These are phyloP conservation scores for Cutaneotrichosporon sp. DNA, from an alignment of 1,284 basidiomycete genomes.

Conservation along the genomic window DNA sequence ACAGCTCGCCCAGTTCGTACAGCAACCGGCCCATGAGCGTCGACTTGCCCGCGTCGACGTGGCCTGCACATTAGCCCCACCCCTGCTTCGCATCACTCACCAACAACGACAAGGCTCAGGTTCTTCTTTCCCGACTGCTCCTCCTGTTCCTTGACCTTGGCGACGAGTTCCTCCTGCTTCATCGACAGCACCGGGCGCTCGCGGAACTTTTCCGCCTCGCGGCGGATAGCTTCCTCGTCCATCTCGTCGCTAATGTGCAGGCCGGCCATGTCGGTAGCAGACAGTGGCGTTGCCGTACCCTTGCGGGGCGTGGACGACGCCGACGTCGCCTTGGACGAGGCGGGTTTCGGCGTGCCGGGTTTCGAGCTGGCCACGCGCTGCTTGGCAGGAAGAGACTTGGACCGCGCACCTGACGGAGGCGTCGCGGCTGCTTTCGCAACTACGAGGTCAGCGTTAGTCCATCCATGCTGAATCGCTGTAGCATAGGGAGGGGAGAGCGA, in stretches of 20 bases:
- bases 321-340: constrained; percentile 22
- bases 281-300: constrained; percentile 47
- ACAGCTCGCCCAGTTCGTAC: constrained; percentile 82
- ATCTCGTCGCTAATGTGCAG: constrained; percentile 58
- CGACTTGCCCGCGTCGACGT: constrained; percentile 98
- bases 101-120: constrained; percentile 86
- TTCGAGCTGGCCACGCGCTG: constrained; percentile 11
- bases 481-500: not conserved
- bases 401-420: constrained; percentile 25
- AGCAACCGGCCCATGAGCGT: constrained; percentile 92
- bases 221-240: constrained; percentile 49
- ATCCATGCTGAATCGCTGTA: not conserved
- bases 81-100: constrained; percentile 51
- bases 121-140: constrained; percentile 60
- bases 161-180: constrained; percentile 76
- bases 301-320: constrained; percentile 43
- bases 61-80: constrained; percentile 55
- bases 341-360: constrained; percentile 1
- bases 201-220: constrained; percentile 52
- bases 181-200: constrained; percentile 59
- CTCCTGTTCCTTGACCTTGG: constrained; percentile 65
- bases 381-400: constrained; percentile 39
- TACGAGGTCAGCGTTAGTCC: constrained; percentile 21
- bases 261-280: constrained; percentile 59
- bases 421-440: constrained; percentile 28